Evolutionary conservation across 495 filamentous ascomycete species (phyloP).

Genomic region (Penicillium subrubescens): DNA sequence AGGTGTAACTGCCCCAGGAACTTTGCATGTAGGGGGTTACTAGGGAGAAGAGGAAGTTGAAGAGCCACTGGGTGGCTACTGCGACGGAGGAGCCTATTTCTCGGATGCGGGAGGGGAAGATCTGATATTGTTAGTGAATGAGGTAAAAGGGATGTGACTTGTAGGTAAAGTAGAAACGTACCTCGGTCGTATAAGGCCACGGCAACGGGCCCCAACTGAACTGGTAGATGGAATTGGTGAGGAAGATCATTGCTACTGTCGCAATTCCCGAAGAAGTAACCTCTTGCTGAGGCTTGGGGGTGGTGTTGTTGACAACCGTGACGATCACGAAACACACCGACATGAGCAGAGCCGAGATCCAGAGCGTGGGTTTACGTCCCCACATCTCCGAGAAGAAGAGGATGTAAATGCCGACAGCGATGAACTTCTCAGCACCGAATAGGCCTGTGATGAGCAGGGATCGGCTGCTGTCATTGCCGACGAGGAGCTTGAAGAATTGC

Average conservation of each 20-base stretch:
- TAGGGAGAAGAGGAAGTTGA: constrained; percentile 53
- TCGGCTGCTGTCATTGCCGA: constrained; percentile 40
- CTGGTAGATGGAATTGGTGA: constrained; percentile 48
- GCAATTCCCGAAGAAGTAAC: constrained; percentile 45
- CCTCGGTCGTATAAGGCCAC: constrained; percentile 51
- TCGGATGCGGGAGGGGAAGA: constrained; percentile 52
- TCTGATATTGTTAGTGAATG: constrained; percentile 22
- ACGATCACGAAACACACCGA: constrained; percentile 53
- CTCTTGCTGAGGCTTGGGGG: constrained; percentile 28
- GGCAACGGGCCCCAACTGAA: constrained; percentile 56
- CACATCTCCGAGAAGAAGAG: constrained; percentile 56
- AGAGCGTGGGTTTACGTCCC: constrained; percentile 57
- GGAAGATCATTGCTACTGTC: constrained; percentile 52
- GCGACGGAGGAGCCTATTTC: constrained; percentile 46
- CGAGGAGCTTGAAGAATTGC: constrained; percentile 51
- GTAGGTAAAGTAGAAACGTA: neutral
- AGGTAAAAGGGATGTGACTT: neutral
- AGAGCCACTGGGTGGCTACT: constrained; percentile 52
- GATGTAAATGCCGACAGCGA: constrained; percentile 46
- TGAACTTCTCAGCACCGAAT: constrained; percentile 53
- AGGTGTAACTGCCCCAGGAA: constrained; percentile 52
- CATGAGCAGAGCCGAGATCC: constrained; percentile 51
- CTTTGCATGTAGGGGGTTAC: constrained; percentile 52
- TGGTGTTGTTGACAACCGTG: constrained; percentile 42
- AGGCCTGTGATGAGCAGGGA: constrained; percentile 49